Percentiles rank a stretch among this genome's conserved stretches.
phyloP scores from a whole-genome alignment of 1,284 basidiomycete genomes.

The Rhodotorula glutinis region DNA sequence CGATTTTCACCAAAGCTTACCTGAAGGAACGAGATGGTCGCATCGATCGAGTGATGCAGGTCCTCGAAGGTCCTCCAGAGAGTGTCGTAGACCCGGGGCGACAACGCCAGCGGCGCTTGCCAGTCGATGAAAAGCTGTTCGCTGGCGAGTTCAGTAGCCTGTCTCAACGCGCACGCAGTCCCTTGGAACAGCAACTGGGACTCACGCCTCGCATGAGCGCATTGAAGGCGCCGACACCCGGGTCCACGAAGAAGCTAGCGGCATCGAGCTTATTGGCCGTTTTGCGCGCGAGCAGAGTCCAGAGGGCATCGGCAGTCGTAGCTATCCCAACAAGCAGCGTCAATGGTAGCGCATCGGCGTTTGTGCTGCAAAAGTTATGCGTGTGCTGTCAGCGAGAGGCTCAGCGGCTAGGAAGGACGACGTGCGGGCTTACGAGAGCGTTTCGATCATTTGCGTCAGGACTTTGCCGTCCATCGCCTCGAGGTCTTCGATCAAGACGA shows the following conservation, averaged over 20 bases:
- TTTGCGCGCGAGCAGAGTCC: constrained; percentile 9
- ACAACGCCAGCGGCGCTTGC: constrained; percentile 22
- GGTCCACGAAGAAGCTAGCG: constrained; percentile 32
- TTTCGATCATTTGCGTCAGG: constrained; percentile 22
- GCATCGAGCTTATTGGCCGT: constrained; percentile 26
- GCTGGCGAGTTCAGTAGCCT: no score
- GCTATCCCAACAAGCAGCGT: constrained; percentile 34
- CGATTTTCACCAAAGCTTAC: background rate
- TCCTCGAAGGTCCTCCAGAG: constrained; percentile 32
- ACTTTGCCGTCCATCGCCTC: constrained; percentile 34
- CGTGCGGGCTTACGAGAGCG: constrained; percentile 13
- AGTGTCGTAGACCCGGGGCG: constrained; percentile 8
- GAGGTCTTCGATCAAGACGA: constrained; percentile 34
- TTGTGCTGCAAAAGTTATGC: background rate
- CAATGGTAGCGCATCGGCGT: constrained; percentile 20
- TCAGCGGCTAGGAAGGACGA: background rate
- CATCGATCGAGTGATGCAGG: constrained; percentile 36
- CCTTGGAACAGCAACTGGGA: no score
- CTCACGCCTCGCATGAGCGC: constrained; percentile 28
- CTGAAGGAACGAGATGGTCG: constrained; percentile 30
- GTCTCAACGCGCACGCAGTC: no score
- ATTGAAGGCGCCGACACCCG: constrained; percentile 34
- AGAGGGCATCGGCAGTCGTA: constrained; percentile 23
- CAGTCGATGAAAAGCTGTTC: constrained; percentile 28
- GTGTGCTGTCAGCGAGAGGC: background rate